Percentiles rank a stretch among this genome's conserved stretches.
These are phyloP conservation scores for Lactuca sativa DNA, from an alignment of 129 eudicot genomes.

Conservation along the genomic window DNA sequence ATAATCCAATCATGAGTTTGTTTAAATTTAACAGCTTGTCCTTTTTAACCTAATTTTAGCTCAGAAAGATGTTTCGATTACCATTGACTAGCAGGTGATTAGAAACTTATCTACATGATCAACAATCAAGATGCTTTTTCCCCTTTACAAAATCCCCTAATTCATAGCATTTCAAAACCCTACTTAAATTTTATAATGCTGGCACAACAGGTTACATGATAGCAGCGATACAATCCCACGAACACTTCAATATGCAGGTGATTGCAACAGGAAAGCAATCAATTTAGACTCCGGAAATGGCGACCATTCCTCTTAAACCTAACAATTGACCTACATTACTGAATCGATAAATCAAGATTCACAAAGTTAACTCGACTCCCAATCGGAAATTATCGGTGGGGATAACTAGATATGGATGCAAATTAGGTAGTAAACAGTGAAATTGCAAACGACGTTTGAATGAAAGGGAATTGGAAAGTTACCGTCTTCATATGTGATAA, in stretches of 20 bases:
- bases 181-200: neutral
- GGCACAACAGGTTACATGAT: neutral
- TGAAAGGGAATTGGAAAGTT: constrained; percentile 12
- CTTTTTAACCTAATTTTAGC: neutral
- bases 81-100: neutral
- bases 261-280: neutral
- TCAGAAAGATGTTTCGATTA: constrained; percentile 3
- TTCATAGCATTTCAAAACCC: neutral
- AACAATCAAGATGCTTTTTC: constrained; percentile 8
- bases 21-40: neutral
- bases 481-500: constrained; percentile 50
- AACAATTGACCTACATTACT: constrained; percentile 2
- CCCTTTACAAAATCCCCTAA: neutral
- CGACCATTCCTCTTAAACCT: constrained; percentile 5
- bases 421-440: constrained; percentile 4
- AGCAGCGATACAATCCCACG: neutral
- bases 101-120: neutral
- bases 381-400: neutral
- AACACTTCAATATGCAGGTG: neutral
- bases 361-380: neutral
- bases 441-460: constrained; percentile 13
- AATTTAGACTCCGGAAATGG: neutral
- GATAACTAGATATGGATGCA: neutral
- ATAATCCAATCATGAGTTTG: neutral
- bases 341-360: neutral